phyloP scores from a whole-genome alignment of 306 rosid species.

The Prunus davidiana region DNA sequence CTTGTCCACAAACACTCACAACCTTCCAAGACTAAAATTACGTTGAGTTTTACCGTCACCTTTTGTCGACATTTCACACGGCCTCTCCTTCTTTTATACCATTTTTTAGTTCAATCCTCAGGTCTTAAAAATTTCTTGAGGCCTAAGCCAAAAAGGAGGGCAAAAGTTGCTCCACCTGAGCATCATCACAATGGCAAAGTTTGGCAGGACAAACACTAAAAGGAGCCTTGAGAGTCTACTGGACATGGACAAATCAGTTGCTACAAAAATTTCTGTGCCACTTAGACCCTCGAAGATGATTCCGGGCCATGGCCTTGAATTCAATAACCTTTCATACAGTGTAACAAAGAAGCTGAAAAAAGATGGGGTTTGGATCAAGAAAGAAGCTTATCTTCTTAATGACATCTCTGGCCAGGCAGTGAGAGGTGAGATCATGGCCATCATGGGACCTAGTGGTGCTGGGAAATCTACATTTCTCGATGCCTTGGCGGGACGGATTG shows the following conservation, averaged over 20 bases:
- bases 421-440: constrained; percentile 76
- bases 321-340: constrained; percentile 59
- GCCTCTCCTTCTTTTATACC: constrained; percentile 24
- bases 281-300: constrained; percentile 32
- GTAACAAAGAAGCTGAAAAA: constrained; percentile 64
- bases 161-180: constrained; percentile 18
- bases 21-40: constrained; percentile 6
- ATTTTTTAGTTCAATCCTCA: constrained; percentile 19
- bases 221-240: constrained; percentile 62
- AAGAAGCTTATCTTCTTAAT: constrained; percentile 69
- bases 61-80: constrained; percentile 30
- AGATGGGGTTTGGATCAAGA: constrained; percentile 70
- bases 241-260: constrained; percentile 42
- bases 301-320: constrained; percentile 68
- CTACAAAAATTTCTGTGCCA: constrained; percentile 19
- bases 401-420: constrained; percentile 80
- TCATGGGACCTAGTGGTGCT: constrained; percentile 96
- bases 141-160: constrained; percentile 23
- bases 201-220: constrained; percentile 28
- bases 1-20: constrained; percentile 17
- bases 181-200: constrained; percentile 38
- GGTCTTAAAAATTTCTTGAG: constrained; percentile 25
- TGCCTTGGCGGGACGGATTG: constrained; percentile 82
- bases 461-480: constrained; percentile 96
- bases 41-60: constrained; percentile 32